Conservation (phyloP, 805 yeast genomes). For the Candida boidinii region DNA sequence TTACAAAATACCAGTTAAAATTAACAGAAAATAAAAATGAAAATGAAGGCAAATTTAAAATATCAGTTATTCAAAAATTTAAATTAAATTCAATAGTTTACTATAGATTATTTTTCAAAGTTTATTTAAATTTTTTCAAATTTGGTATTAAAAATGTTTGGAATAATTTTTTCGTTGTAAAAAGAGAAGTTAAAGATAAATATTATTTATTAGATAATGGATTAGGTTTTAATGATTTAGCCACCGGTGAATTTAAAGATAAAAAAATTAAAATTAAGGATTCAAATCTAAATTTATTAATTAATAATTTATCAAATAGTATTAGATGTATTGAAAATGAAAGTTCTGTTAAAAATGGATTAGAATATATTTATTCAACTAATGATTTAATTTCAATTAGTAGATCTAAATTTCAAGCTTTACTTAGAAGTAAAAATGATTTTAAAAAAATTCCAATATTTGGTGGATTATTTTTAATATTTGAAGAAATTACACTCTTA, state of each 20-base stretch:
- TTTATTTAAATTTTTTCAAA: slow-evolving; percentile 41
- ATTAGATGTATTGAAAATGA: slow-evolving; percentile 15
- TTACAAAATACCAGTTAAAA: no score
- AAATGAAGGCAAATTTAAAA: no score
- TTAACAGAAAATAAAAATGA: no score
- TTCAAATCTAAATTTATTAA: slow-evolving; percentile 8
- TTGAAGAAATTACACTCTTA: slow-evolving; percentile 50
- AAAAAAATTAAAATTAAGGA: slow-evolving; percentile 9
- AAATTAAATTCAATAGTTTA: no score
- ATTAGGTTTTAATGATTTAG: slow-evolving; percentile 14
- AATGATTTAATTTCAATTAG: slow-evolving; percentile 12
- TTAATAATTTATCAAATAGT: slow-evolving; percentile 18
- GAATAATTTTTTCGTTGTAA: slow-evolving; percentile 29
- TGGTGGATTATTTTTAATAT: slow-evolving; percentile 41
- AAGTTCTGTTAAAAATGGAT: slow-evolving; percentile 5
- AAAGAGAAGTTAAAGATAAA: slow-evolving; percentile 16
- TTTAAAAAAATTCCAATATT: slow-evolving; percentile 49
- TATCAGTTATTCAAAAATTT: no score
- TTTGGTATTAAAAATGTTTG: slow-evolving; percentile 50
- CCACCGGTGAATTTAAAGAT: slow-evolving; percentile 17
- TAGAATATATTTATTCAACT: background rate
- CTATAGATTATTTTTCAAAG: slow-evolving; percentile 15
- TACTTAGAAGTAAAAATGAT: slow-evolving; percentile 43
- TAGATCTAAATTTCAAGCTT: slow-evolving; percentile 40
- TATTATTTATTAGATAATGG: slow-evolving; percentile 21